Percentiles rank a stretch among this genome's conserved stretches.
phyloP scores from a whole-genome alignment of 805 yeast species.

The Pichia sporocuriosa region DNA sequence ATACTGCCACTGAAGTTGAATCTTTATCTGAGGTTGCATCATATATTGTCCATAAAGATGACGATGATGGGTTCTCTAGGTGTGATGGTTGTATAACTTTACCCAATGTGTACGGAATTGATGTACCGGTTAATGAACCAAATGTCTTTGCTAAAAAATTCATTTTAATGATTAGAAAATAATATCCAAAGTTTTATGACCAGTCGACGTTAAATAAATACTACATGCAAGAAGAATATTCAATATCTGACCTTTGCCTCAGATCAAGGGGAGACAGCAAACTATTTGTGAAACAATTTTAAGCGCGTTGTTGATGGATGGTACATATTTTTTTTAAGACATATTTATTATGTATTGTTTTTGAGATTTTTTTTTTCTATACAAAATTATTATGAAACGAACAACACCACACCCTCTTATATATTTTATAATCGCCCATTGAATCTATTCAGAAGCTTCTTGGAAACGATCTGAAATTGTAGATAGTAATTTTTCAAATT shows the following conservation, averaged over 20 bases:
- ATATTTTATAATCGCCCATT: too few relatives aligned
- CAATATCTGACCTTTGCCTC: too few relatives aligned
- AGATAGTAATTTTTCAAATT: constrained; percentile 69
- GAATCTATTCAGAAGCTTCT: constrained; percentile 80
- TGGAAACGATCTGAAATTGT: constrained; percentile 86
- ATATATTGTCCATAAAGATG: constrained; percentile 55
- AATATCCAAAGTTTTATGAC: too few relatives aligned
- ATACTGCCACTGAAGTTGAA: constrained; percentile 52
- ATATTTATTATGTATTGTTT: too few relatives aligned
- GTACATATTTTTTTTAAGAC: too few relatives aligned
- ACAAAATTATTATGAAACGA: constrained; percentile 9
- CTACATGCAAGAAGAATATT: too few relatives aligned
- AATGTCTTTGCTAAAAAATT: constrained; percentile 63
- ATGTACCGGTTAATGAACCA: constrained; percentile 49
- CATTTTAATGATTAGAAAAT: constrained; percentile 32
- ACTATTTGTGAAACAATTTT: too few relatives aligned
- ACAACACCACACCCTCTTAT: neutral
- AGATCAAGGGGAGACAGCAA: too few relatives aligned
- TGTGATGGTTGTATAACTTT: constrained; percentile 31
- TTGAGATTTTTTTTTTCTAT: constrained; percentile 3
- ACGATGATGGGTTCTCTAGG: constrained; percentile 21
- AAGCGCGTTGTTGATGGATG: too few relatives aligned
- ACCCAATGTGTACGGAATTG: constrained; percentile 53
- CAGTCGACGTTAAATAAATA: too few relatives aligned
- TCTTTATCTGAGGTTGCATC: constrained; percentile 51